phyloP scores from a whole-genome alignment of 2,329 filamentous ascomycete species.

The Aureobasidium sp. region DNA sequence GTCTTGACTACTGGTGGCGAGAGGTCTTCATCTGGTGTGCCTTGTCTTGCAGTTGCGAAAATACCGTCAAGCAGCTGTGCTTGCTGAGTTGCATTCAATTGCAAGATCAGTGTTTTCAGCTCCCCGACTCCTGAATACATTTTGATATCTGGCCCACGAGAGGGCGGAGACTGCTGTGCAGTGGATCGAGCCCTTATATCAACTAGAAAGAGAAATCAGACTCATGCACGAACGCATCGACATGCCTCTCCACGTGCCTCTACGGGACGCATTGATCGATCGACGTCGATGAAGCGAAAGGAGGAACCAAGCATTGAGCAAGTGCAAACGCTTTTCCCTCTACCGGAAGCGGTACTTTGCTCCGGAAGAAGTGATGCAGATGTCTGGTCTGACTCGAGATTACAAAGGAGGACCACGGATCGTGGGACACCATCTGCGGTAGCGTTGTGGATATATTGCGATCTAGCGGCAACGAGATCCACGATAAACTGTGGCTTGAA shows the following conservation, averaged over 20 bases:
- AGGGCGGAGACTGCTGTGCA: neutral
- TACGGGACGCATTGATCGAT: neutral
- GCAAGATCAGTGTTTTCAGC: neutral
- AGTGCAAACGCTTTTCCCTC: neutral
- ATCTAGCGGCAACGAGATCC: conserved; percentile 3
- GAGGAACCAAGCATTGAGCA: conserved; percentile 1
- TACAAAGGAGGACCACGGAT: neutral
- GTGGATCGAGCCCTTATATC: neutral
- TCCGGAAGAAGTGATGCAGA: neutral
- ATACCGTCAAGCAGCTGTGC: neutral
- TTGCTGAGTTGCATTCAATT: neutral
- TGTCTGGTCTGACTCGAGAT: neutral
- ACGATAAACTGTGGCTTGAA: neutral
- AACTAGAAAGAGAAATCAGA: neutral
- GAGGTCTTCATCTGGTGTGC: neutral
- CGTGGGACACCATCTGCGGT: neutral
- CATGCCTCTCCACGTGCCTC: neutral
- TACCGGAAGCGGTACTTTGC: neutral
- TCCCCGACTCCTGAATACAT: neutral
- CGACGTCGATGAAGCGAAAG: conserved; percentile 2
- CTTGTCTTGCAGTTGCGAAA: neutral
- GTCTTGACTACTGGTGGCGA: neutral
- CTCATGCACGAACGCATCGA: neutral
- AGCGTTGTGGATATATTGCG: conserved; percentile 4
- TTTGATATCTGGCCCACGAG: neutral